Conservation (phyloP, 768 basidiomycete species). For the Gymnopilus junonius region DNA sequence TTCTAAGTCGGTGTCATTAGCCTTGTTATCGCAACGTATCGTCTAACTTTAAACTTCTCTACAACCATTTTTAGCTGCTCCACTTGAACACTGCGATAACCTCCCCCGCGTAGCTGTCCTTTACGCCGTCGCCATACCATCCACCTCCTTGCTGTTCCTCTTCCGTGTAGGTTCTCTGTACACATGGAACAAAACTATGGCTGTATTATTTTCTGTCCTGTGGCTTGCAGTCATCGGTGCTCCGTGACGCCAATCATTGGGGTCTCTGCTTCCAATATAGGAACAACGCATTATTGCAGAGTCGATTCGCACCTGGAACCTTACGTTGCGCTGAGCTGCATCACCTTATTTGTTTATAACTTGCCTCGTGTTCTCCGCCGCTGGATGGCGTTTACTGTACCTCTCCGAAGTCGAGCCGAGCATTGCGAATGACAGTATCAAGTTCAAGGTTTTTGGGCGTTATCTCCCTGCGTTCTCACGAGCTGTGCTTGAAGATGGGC, state of each 20-base stretch:
- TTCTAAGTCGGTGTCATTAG: slow-evolving; percentile 9
- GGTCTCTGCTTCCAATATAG: slow-evolving; percentile 20
- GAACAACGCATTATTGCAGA: slow-evolving; percentile 28
- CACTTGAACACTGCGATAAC: slow-evolving; percentile 18
- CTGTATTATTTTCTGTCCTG: slow-evolving; percentile 28
- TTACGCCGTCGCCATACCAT: slow-evolving; percentile 20
- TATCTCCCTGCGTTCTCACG: slow-evolving; percentile 29
- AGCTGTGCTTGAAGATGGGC: slow-evolving; percentile 31
- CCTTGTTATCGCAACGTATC: too few species aligned
- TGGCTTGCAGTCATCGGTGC: slow-evolving; percentile 32
- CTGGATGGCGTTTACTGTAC: slow-evolving; percentile 29
- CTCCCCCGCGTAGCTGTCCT: slow-evolving; percentile 4
- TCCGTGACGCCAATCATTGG: slow-evolving; percentile 28
- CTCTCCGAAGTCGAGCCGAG: slow-evolving; percentile 11
- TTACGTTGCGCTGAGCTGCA: slow-evolving; percentile 21
- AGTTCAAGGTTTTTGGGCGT: slow-evolving; percentile 21
- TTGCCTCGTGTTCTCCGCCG: slow-evolving; percentile 34
- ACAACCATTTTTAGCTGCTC: slow-evolving; percentile 18
- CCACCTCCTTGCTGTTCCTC: slow-evolving; percentile 31
- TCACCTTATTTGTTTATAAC: slow-evolving; percentile 29
- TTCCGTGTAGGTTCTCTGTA: slow-evolving; percentile 30
- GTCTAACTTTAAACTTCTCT: not conserved
- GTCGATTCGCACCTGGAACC: slow-evolving; percentile 16
- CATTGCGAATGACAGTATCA: slow-evolving; percentile 10
- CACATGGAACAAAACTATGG: slow-evolving; percentile 18